Base-by-base conservation (phyloP, 768 basidiomycete species). In the Clavulina sp. region DNA sequence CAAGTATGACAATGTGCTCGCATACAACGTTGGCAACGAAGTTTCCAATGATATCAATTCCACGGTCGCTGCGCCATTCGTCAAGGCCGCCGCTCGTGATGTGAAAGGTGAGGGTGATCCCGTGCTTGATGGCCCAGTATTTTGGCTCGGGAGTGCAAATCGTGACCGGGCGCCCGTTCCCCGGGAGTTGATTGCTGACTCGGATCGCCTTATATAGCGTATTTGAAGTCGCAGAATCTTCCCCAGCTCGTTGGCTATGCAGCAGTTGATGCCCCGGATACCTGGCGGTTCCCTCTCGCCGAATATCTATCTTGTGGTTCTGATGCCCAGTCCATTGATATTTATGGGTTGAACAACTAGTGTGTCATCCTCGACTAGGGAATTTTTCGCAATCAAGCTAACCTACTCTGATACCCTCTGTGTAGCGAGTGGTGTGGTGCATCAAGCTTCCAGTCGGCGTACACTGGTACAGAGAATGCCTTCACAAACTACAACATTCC, bases 71-170 rank as follows among this genome's bases (percentile, higher is more conserved):
- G 77, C 80, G 16, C 74, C 87, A 4, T 95, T 76, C 63, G 75
- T 95, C 61, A 92, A 91, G 64, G 88, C 88, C 34, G 91, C 91
- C 23, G 86, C 87, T 26, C 78, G 91, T 34, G 91, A 95, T 62
- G 68, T 77, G 57, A 89, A 79, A 62, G 43, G 43, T 46, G 26
- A 9, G 13, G 76, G 88, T 4, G 93, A 89, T 64, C 13, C 26
- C 24, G 43, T 24, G 9, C 43, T 70, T 95, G 77, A 82, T 56
- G 60, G 79, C 68, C 30, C 50, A 44, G 33, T 28, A 32, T 31
- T 48, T 40, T 51, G 19, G 26, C 36, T 44, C 43, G 18, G 36
- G 19, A 32, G 36, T 49, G 30, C 4, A 23, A 50, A 28, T 32
- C 46, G 47, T 7, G 54, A 28, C 54, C 21, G 0, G 16, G 16